Conservation (phyloP, 2,329 filamentous ascomycete genomes). For the Reticulascus tulasneorum region DNA sequence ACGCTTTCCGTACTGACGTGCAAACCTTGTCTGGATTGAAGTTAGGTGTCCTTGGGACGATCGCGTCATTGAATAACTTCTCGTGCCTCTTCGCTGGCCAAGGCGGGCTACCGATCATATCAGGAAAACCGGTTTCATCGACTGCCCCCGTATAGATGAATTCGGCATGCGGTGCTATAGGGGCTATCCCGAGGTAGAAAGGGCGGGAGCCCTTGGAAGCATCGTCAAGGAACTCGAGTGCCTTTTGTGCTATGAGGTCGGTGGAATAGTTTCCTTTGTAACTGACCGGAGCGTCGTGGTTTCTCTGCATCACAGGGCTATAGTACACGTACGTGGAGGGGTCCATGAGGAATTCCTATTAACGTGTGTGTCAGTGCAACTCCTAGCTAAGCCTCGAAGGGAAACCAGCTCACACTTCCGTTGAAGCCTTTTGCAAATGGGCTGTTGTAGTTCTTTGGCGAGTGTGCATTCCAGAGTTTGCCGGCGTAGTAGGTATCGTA, state of each 20-base stretch:
- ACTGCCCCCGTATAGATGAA: too few species aligned
- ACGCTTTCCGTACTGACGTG: slow-evolving; percentile 5
- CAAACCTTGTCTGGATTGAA: slow-evolving; percentile 61
- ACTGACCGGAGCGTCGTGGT: slow-evolving; percentile 28
- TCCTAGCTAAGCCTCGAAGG: too few species aligned
- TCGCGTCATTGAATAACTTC: slow-evolving; percentile 56
- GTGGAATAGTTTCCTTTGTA: slow-evolving; percentile 31
- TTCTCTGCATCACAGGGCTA: slow-evolving; percentile 43
- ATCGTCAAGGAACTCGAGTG: slow-evolving; percentile 56
- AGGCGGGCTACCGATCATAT: slow-evolving; percentile 33
- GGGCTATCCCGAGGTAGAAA: slow-evolving; percentile 64
- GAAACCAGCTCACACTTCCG: too few species aligned
- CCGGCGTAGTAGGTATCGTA: slow-evolving; percentile 51
- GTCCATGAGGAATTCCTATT: slow-evolving; percentile 32
- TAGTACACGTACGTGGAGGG: slow-evolving; percentile 37
- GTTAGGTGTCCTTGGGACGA: slow-evolving; percentile 57
- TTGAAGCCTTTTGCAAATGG: slow-evolving; percentile 53
- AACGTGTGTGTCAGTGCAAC: too few species aligned
- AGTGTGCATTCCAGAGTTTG: slow-evolving; percentile 50
- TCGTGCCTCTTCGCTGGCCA: slow-evolving; percentile 58
- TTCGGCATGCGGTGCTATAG: slow-evolving; percentile 64
- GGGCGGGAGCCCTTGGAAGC: slow-evolving; percentile 51
- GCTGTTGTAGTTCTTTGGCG: slow-evolving; percentile 42
- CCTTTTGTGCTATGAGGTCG: slow-evolving; percentile 57
- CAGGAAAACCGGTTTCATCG: slow-evolving; percentile 11